Base-by-base conservation (phyloP, 108 stramenopile genomes). In the Skeletonema tropicum region DNA sequence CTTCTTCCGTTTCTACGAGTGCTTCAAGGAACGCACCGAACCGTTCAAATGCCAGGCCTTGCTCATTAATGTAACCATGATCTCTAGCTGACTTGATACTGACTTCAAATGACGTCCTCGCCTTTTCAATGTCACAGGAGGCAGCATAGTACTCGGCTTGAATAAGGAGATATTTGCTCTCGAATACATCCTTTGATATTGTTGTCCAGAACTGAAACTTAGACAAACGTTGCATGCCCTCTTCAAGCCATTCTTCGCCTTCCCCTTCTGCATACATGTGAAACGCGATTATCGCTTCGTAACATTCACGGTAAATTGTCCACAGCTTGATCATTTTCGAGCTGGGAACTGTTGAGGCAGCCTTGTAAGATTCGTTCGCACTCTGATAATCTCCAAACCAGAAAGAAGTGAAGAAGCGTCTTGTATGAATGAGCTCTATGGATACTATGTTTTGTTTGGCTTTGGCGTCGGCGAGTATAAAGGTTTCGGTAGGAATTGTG, bases 241-340 rank as follows among this genome's bases (percentile, higher is more conserved):
- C 55, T 3, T 70, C 52, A 9, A 70, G 35, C 38, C 69, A 38
- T 19, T 70, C 57, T n/a, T 70, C 57, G 12, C 57, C 69, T 33
- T 39, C 35, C 13, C 32, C 36, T 29, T 70, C 12, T 17, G 11
- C 33, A 49, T 70, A 70, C 2, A 70, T 6, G 48, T 70, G 69
- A 26, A 70, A 57, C 8, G 32, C 35, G 10, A 70, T 59, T n/a
- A 70, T 46, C 26, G 30, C 69, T 35, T 15, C 69, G n/a, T n/a
- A 15, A 70, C 21, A 35, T 17, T 14, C 14, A 70, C 0, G 9
- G 35, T 57, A 6, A 57, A 57, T 10, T 32, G 29, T 19, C 48
- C 12, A 7, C 17, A 49, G 21, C 48, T 49, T 49, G 48, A 19
- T 5, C 48, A 49, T 49, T 19, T 49, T 49, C 6, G 48, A 21